Evolutionary conservation across 345 rosid species (phyloP).

Genomic region (Brassica napus): DNA sequence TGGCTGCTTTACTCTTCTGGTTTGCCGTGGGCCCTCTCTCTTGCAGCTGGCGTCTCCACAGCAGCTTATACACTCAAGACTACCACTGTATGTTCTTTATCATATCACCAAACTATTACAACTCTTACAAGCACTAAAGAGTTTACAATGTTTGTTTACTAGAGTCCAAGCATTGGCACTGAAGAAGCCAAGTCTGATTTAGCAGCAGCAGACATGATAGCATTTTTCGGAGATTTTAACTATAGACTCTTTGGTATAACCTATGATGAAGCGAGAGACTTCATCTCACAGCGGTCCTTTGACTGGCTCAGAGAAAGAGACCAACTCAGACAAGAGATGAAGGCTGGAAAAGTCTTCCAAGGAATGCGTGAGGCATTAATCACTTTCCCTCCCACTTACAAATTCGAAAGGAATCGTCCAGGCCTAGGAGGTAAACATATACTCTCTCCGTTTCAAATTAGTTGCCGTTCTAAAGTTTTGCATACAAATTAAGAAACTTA

Average conservation of each 20-base stretch:
- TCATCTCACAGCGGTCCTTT: constrained; percentile 89
- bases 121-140: too few relatives aligned
- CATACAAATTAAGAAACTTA: too few relatives aligned
- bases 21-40: constrained; percentile 73
- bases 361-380: constrained; percentile 96
- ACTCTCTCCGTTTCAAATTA: too few relatives aligned
- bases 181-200: constrained; percentile 78
- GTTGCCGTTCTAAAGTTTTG: too few relatives aligned
- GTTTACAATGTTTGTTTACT: neutral
- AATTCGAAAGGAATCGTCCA: constrained; percentile 70
- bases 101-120: neutral
- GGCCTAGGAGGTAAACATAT: constrained; percentile 73
- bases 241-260: constrained; percentile 91
- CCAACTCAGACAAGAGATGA: constrained; percentile 94
- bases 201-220: constrained; percentile 90
- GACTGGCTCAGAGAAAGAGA: constrained; percentile 98
- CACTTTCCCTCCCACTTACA: constrained; percentile 94
- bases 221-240: constrained; percentile 90
- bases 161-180: constrained; percentile 34
- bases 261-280: constrained; percentile 97
- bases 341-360: constrained; percentile 85
- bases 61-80: constrained; percentile 55
- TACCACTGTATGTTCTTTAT: constrained; percentile 59
- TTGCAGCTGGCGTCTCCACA: constrained; percentile 86
- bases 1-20: constrained; percentile 91